A percentile compares a stretch with the other conserved stretches of the same genome.
phyloP scores from a whole-genome alignment of 23 red algal species.

The Chondrus crispus region DNA sequence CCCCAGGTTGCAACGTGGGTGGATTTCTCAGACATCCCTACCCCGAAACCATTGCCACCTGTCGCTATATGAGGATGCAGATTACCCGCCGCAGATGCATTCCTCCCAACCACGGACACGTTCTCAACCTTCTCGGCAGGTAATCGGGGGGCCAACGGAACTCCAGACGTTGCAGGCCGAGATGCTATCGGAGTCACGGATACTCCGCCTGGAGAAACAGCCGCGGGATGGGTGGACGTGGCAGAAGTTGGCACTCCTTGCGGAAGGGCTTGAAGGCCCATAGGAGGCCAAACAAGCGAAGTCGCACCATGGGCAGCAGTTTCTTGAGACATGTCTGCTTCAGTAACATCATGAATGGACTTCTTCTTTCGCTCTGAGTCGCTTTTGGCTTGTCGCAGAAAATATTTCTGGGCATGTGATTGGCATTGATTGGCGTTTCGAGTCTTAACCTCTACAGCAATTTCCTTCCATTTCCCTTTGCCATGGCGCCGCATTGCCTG shows the following conservation, averaged over 20 bases:
- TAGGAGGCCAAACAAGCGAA: too few species aligned
- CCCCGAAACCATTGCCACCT: background rate
- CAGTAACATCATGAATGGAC: slow-evolving; percentile 65
- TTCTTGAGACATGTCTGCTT: background rate
- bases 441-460: slow-evolving; percentile 84
- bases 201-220: background rate
- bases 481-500: slow-evolving; percentile 64
- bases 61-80: too few species aligned
- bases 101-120: background rate
- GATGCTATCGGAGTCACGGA: background rate
- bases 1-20: background rate
- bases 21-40: background rate
- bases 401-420: slow-evolving; percentile 98
- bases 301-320: background rate
- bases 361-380: slow-evolving; percentile 54
- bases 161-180: background rate
- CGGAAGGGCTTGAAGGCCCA: background rate
- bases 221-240: background rate
- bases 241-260: background rate
- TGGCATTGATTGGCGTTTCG: slow-evolving; percentile 89
- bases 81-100: background rate
- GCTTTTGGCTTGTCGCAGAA: slow-evolving; percentile 51
- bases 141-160: background rate
- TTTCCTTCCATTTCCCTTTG: slow-evolving; percentile 92
- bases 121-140: background rate